Base-by-base conservation (phyloP, 1,284 basidiomycete species). In the Schizopora paradoxa region DNA sequence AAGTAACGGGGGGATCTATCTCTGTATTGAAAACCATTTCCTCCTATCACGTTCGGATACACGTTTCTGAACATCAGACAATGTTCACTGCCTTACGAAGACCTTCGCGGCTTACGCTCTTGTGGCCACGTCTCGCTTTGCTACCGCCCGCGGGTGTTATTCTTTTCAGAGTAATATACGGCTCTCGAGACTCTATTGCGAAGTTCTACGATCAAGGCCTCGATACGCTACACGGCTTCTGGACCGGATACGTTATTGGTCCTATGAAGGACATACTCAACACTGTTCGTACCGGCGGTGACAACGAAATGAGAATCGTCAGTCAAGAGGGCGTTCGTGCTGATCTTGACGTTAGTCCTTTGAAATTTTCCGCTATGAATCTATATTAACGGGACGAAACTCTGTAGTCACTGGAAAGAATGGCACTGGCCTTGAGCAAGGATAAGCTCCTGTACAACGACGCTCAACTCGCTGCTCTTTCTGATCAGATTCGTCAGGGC, bases 231-330 rank as follows among this genome's bases (percentile, higher is more conserved):
- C 68, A 68, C 33, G 83, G 84, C 0, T 96, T 98, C 63, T 69
- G 92, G 55, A 68, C 78, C 19, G 85, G 83, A 43, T 98, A 93
- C 89, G 72, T 98, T 2, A 67, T 94, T 51, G 87, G 93, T 51
- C 95, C 95, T 0, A 60, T 94, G n/a, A 75, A 76, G 42, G 87
- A 82, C 8, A 83, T 98, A 18, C 62, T 91, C 6, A 80, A 83
- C 56, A 98, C 95, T 0, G 79, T 98, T 19, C 74, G 88, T 38
- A 73, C 82, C 5, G 90, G 90, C 1, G 79, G 80, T 28, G 81
- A 80, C 23, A 78, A 79, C 22, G 78, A 80, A 5, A 72, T 89
- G 36, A 60, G 63, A 6, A 78, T 95, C 36, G 76, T 94, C 36
- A 79, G 78, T 45, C 75, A 74, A 49, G 85, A 91, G 58, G 88